Conservation (phyloP, 148 eudicot species). For the Heliamphora exappendiculata region DNA sequence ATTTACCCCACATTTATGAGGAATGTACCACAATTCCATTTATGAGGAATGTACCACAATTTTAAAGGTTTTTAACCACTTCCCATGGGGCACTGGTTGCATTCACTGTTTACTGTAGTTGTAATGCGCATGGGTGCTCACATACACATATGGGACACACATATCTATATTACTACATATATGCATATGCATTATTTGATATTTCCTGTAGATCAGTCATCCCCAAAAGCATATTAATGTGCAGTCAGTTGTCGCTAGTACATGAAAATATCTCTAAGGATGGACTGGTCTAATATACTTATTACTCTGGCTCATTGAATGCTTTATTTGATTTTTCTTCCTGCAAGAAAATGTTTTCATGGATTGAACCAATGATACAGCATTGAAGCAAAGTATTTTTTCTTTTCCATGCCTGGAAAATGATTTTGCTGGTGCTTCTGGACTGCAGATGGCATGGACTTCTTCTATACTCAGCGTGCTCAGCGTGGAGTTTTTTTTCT, state of each 20-base stretch:
- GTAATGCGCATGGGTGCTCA: background rate
- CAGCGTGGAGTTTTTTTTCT: background rate
- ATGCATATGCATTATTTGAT: background rate
- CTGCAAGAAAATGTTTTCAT: background rate
- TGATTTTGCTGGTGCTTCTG: constrained; percentile 1
- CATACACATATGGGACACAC: background rate
- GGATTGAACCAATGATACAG: background rate
- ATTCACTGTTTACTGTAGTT: background rate
- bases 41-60: no score
- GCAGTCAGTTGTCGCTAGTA: background rate
- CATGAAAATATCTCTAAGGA: background rate
- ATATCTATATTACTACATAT: background rate
- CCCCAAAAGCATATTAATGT: background rate
- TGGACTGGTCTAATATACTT: background rate
- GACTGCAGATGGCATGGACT: constrained; percentile 2
- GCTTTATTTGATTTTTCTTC: background rate
- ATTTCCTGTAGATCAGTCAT: background rate
- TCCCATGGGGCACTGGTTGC: no score
- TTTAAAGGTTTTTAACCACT: no score
- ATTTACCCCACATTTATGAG: no score
- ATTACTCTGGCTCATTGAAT: background rate
- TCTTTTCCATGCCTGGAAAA: background rate
- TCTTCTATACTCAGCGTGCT: background rate
- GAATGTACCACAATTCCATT: no score
- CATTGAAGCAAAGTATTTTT: background rate